Base-by-base conservation (phyloP, 164 flowering plant species). In the Cinnamomum micranthum region DNA sequence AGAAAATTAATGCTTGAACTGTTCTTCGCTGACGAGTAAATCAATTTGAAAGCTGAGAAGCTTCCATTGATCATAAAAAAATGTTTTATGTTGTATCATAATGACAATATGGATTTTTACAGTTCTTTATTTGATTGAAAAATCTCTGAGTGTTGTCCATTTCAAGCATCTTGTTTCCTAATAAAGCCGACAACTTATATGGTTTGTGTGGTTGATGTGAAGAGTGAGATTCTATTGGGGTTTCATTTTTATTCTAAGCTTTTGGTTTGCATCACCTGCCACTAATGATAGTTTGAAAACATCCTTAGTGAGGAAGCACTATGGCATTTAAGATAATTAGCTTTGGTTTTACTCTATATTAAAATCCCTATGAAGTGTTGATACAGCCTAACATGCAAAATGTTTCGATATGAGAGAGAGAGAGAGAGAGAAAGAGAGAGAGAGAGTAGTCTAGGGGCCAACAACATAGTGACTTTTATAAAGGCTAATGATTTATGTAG, bases 281-380 rank as follows among this genome's bases (percentile, higher is more conserved):
- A 69, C 71, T 69, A 69, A 69, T 41, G 71, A 69, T 69, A 69
- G 25, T n/a, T n/a, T 23, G 52, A 12, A 69, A 23, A 20, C 60
- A 55, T 55, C 15, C 28, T 67, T 67, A 7, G 52, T 69, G 24
- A 69, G 41, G 20, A 13, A 47, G 55, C 71, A 41, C 71, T 47
- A 17, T 47, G 55, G 71, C 25, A 20, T 41, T 69, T 67, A 20
- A 20, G 67, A 64, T 64, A 22, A 64, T 64, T 64, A 64, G 17
- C 27, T 22, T 55, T 55, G 60, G 60, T 55, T 20, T 55, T 55
- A 55, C n/a, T 55, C 27, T 25, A 64, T 64, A 22, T 64, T 25
- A 64, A 64, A 22, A 64, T 25, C 28, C 25, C 31, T 64, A 25
- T 14, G 28, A 64, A 64, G 28, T 23, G 67, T 64, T 25, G 33